Evolutionary conservation across 495 filamentous ascomycete species (phyloP).

Genomic region (Xylaria telfairii): DNA sequence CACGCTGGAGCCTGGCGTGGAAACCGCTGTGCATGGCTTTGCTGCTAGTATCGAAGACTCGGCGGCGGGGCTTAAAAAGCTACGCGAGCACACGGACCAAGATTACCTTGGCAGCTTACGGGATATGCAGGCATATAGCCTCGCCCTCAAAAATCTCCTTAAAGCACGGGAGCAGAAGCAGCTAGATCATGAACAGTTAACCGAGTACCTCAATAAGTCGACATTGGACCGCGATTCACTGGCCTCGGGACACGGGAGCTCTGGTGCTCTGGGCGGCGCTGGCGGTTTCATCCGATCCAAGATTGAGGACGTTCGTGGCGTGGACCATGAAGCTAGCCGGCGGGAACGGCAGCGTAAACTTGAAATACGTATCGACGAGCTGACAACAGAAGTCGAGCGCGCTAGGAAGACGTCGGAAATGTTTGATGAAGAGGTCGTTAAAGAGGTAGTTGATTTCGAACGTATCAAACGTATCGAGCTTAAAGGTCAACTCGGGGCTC

Average conservation of each 20-base stretch:
- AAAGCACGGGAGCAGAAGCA: constrained; percentile 97
- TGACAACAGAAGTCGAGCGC: constrained; percentile 85
- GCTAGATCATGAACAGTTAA: constrained; percentile 93
- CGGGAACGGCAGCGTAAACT: constrained; percentile 86
- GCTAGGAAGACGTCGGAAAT: constrained; percentile 81
- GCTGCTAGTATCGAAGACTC: constrained; percentile 86
- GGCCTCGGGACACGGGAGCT: constrained; percentile 68
- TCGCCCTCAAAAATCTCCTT: constrained; percentile 81
- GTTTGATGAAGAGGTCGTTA: constrained; percentile 93
- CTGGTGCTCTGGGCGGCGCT: constrained; percentile 63
- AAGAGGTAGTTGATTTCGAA: constrained; percentile 92
- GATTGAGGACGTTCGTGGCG: constrained; percentile 94
- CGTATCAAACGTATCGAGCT: constrained; percentile 95
- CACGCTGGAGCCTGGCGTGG: constrained; percentile 85
- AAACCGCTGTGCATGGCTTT: constrained; percentile 79
- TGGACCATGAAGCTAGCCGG: constrained; percentile 91
- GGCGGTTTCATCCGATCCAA: constrained; percentile 93
- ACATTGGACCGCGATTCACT: constrained; percentile 87
- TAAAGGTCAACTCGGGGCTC: constrained; percentile 77
- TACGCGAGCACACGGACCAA: constrained; percentile 94
- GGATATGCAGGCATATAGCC: constrained; percentile 92
- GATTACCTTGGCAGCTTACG: constrained; percentile 89
- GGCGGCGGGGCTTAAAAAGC: constrained; percentile 68
- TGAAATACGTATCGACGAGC: constrained; percentile 87
- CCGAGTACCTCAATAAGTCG: constrained; percentile 91